Percentiles rank a stretch among this genome's conserved stretches.
Conservation (phyloP, 805 yeast species). For the Saccharomycopsis synnaedendra region DNA sequence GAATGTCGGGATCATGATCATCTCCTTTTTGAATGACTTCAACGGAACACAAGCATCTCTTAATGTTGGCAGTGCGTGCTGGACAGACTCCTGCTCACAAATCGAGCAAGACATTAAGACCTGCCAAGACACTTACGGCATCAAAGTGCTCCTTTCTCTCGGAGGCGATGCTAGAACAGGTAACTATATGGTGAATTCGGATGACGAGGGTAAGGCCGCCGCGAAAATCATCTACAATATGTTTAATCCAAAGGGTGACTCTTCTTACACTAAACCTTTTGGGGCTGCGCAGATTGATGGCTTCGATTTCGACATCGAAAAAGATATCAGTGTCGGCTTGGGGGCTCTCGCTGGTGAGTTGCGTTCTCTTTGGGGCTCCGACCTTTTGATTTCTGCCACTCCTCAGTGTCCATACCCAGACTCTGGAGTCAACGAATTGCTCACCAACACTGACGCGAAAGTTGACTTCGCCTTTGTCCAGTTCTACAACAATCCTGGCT, state of each 20-base stretch:
- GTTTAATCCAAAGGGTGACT: slow-evolving; percentile 43
- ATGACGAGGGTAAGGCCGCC: slow-evolving; percentile 58
- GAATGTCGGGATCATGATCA: slow-evolving; percentile 10
- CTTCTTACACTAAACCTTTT: slow-evolving; percentile 8
- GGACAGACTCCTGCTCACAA: slow-evolving; percentile 10
- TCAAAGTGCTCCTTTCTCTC: slow-evolving; percentile 63
- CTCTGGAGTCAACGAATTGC: slow-evolving; percentile 33
- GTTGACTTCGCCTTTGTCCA: slow-evolving; percentile 63
- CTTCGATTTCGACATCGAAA: slow-evolving; percentile 85
- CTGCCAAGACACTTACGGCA: slow-evolving; percentile 62
- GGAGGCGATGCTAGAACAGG: slow-evolving; percentile 35
- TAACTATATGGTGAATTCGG: slow-evolving; percentile 76
- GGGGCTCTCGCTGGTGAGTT: slow-evolving; percentile 45
- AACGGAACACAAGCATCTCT: slow-evolving; percentile 20
- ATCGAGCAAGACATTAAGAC: slow-evolving; percentile 58
- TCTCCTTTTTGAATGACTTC: slow-evolving; percentile 17
- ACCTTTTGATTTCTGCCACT: slow-evolving; percentile 58
- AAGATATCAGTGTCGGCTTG: slow-evolving; percentile 48
- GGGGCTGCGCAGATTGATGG: slow-evolving; percentile 74
- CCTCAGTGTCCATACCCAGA: slow-evolving; percentile 76
- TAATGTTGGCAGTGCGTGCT: slow-evolving; percentile 35
- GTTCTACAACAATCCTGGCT: slow-evolving; percentile 56
- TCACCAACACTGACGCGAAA: slow-evolving; percentile 40
- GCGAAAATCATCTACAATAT: slow-evolving; percentile 52
- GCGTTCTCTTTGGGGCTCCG: slow-evolving; percentile 27